Conservation (phyloP, 371 early-diverging fungal genomes). For the Syncephalastrum sp. region DNA sequence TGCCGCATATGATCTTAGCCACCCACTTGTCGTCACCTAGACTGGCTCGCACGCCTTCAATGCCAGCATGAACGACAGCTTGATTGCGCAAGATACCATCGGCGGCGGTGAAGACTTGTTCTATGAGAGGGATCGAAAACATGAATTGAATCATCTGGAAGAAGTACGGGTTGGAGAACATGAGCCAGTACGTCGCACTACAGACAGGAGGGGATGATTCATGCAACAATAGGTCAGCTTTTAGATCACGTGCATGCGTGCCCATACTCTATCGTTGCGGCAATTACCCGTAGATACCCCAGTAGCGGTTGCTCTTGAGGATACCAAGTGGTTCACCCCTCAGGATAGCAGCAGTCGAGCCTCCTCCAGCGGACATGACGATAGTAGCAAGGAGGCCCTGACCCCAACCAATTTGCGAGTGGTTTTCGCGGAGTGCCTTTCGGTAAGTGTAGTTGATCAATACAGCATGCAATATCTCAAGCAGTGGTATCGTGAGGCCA, state of each 20-base stretch:
- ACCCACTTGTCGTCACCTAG: conserved; percentile 43
- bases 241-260: neutral
- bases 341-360: conserved; percentile 40
- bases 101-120: conserved; percentile 45
- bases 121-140: conserved; percentile 40
- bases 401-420: conserved; percentile 45
- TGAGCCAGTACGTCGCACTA: conserved; percentile 39
- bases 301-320: conserved; percentile 40
- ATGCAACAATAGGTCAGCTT: conserved; percentile 4
- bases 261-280: neutral
- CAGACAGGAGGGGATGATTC: neutral
- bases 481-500: conserved; percentile 31
- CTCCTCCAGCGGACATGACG: conserved; percentile 59
- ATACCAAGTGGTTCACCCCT: conserved; percentile 44
- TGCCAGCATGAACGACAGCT: conserved; percentile 48
- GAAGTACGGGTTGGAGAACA: conserved; percentile 37
- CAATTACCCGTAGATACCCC: conserved; percentile 43
- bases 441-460: conserved; percentile 56
- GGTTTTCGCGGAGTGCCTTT: conserved; percentile 44
- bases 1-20: conserved; percentile 54
- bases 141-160: conserved; percentile 30
- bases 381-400: conserved; percentile 57
- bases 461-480: conserved; percentile 55
- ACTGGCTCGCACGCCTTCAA: conserved; percentile 51
- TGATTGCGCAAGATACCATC: conserved; percentile 49